These are phyloP conservation scores for Gautieria morchelliformis DNA, from an alignment of 768 basidiomycete species.

Conservation along the genomic window DNA sequence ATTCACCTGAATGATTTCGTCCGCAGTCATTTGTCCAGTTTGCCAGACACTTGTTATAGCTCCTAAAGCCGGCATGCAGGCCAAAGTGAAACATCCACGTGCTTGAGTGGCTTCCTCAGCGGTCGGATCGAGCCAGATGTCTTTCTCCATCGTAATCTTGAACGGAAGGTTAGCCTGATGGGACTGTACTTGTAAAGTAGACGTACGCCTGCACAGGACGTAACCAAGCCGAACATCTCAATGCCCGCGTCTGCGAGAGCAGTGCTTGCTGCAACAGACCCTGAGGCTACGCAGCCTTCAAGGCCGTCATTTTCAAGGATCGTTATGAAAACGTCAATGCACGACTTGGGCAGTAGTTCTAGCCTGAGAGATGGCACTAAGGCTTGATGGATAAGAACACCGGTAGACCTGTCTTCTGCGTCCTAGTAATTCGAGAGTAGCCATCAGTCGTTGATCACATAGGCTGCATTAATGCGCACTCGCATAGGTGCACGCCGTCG, in stretches of 20 bases:
- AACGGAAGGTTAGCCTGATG: background rate
- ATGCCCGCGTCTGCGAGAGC: conserved; percentile 92
- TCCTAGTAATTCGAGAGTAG: conserved; percentile 44
- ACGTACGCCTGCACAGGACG: conserved; percentile 71
- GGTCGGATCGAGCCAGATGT: conserved; percentile 75
- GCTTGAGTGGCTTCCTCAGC: conserved; percentile 52
- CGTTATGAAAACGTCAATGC: conserved; percentile 84
- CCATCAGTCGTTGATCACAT: background rate
- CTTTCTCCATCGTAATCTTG: conserved; percentile 46
- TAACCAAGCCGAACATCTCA: conserved; percentile 81
- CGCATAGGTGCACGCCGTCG: conserved; percentile 75
- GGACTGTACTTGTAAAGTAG: conserved; percentile 6
- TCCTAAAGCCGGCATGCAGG: conserved; percentile 82
- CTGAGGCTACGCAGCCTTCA: conserved; percentile 82
- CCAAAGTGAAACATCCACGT: conserved; percentile 61
- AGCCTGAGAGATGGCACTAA: conserved; percentile 76
- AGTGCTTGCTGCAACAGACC: conserved; percentile 77
- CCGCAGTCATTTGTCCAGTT: conserved; percentile 52
- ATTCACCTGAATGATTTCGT: conserved; percentile 48
- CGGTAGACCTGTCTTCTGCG: conserved; percentile 83
- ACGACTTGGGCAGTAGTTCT: conserved; percentile 88
- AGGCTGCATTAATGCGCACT: conserved; percentile 37
- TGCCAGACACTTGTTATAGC: conserved; percentile 84
- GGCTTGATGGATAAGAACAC: conserved; percentile 77
- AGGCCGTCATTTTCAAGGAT: conserved; percentile 88